Evolutionary conservation across 495 filamentous ascomycete genomes (phyloP).

Genomic region (Extremus antarcticus): DNA sequence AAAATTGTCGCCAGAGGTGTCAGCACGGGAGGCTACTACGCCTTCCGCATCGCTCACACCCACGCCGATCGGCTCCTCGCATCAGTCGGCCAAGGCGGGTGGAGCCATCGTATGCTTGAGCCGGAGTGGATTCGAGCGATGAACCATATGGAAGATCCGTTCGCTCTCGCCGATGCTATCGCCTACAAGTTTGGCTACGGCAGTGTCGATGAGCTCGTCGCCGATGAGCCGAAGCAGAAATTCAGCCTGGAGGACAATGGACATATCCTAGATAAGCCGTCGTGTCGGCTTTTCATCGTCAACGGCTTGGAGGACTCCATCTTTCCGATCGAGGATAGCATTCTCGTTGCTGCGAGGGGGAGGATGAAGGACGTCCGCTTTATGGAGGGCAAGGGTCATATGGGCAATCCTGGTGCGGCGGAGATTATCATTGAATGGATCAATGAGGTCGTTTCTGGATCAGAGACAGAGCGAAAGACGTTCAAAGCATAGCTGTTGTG

Average conservation of each 20-base stretch:
- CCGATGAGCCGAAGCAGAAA: too few relatives aligned
- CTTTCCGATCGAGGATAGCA: constrained; percentile 67
- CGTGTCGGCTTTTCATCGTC: constrained; percentile 52
- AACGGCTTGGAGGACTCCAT: constrained; percentile 44
- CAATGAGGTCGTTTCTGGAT: constrained; percentile 28
- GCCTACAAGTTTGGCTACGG: constrained; percentile 61
- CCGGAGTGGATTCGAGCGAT: constrained; percentile 52
- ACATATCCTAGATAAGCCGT: constrained; percentile 54
- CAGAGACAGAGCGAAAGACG: too few relatives aligned
- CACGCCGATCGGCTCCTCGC: constrained; percentile 49
- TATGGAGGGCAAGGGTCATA: constrained; percentile 28
- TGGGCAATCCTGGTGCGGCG: constrained; percentile 35
- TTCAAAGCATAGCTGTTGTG: too few relatives aligned
- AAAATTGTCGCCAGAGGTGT: constrained; percentile 61
- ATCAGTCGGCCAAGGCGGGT: constrained; percentile 59
- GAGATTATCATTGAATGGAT: constrained; percentile 32
- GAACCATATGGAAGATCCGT: constrained; percentile 70
- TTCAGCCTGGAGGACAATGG: constrained; percentile 52
- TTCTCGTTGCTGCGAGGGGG: constrained; percentile 57
- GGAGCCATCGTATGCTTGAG: constrained; percentile 58
- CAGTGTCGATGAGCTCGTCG: constrained; percentile 40
- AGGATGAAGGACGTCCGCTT: constrained; percentile 56
- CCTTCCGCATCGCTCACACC: constrained; percentile 60
- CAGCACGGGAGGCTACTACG: constrained; percentile 67
- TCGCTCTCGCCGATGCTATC: constrained; percentile 51